Base-by-base conservation (phyloP, 495 filamentous ascomycete genomes). In the Podospora pseudocomata region DNA sequence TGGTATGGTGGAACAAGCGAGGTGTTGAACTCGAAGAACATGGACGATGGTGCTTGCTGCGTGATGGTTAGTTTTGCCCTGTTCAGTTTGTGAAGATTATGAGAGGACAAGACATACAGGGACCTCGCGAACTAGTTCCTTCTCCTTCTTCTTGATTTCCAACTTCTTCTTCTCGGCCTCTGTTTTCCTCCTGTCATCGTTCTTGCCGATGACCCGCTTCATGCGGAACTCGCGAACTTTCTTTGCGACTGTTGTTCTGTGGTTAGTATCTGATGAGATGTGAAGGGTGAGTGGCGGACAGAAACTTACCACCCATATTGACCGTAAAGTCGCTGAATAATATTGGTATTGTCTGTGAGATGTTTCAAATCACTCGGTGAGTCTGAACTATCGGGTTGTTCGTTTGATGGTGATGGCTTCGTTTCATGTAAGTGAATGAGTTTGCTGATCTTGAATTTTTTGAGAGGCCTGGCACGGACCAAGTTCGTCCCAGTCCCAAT, bases 1-100 rank as follows among this genome's bases (percentile, higher is more conserved):
- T 77, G 71, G 28, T 77, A 77, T 23, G 75, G 75, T 1, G 95
- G 95, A 23, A 90, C 86, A 63, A 99, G 87, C 30, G 92, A 91
- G 60, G 91, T 91, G 80, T 99, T 99, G 83, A 94, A 92, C 71
- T 92, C 86, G 82, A 97, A 97, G 88, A 97, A 99, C 79, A 99
- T 89, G 60, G 87, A 85, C 7, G 93, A 93, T 6, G 94, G 90
- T 65, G 91, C 88, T 79, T 94, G 90, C 39, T 49, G 13, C 5
- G 13, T 13, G 2, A 49, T 49, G 13, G 13, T 90, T 86, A 44
- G n/a, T 23, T 3, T 20, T 58, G 4, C 0, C 30, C 7, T 58
- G n/a, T 26, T 58, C 87, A 86, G 68, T 60, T 66, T 65, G 3
- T 18, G 26, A 27, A 58, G 9, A 15, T 26, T 5, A 4, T 19